Conservation (phyloP, 768 basidiomycete genomes). For the Filobasidium wieringae region DNA sequence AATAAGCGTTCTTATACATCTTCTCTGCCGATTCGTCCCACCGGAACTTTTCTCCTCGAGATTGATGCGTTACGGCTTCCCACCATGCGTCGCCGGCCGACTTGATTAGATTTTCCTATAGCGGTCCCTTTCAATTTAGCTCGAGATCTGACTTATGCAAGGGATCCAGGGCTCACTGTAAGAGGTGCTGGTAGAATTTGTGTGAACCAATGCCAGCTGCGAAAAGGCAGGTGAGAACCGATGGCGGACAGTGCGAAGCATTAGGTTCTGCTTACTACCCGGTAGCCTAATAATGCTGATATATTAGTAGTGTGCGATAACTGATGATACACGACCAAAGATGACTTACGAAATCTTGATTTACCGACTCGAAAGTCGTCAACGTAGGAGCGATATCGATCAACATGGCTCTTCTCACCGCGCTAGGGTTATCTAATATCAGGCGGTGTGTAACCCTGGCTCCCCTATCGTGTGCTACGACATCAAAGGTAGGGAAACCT, state of each 20-base stretch:
- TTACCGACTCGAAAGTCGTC: constrained; percentile 24
- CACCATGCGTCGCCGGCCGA: constrained; percentile 20
- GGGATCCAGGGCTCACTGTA: constrained; percentile 13
- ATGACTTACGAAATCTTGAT: constrained; percentile 22
- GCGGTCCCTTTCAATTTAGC: background rate
- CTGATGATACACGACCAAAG: background rate
- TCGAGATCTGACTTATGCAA: background rate
- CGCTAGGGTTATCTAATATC: constrained; percentile 26
- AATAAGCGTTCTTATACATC: constrained; percentile 17
- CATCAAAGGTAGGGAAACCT: constrained; percentile 21
- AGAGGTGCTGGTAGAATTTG: constrained; percentile 22
- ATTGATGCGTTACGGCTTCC: constrained; percentile 7
- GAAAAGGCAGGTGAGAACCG: background rate
- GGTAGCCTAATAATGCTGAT: background rate
- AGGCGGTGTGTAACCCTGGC: constrained; percentile 35
- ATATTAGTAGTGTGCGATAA: background rate
- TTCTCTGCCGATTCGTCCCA: constrained; percentile 20
- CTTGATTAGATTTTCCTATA: constrained; percentile 23
- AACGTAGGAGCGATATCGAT: constrained; percentile 37
- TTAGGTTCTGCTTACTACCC: background rate
- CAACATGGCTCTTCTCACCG: constrained; percentile 24
- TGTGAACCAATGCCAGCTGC: constrained; percentile 33
- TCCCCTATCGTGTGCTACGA: constrained; percentile 35
- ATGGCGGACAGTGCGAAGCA: too few relatives aligned
- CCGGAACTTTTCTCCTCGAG: constrained; percentile 11